phyloP scores from a whole-genome alignment of 345 rosid genomes.

The Eucalyptus cladocalyx region DNA sequence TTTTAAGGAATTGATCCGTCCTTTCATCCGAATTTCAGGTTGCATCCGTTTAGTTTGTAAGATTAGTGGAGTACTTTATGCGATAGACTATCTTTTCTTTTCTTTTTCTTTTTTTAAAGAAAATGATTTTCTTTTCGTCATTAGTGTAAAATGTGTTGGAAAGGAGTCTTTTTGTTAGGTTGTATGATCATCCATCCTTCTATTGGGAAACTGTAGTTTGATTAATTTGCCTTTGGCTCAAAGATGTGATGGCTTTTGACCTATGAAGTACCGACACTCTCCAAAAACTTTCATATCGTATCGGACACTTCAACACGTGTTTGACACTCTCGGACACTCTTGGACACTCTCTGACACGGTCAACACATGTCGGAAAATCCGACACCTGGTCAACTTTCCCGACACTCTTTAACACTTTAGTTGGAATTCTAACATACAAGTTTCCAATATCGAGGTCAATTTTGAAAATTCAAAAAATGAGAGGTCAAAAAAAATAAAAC shows the following conservation, averaged over 20 bases:
- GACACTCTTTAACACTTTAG: fast-evolving
- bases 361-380: fast-evolving
- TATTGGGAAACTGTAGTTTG: not conserved
- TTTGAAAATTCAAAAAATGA: too few relatives aligned
- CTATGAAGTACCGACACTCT: too few relatives aligned
- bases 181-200: not conserved
- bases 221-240: not conserved
- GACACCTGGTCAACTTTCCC: fast-evolving
- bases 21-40: not conserved
- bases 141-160: not conserved
- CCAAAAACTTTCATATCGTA: too few relatives aligned
- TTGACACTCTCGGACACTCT: fast-evolving
- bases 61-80: not conserved
- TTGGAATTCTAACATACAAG: fast-evolving
- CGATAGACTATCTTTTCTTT: not conserved
- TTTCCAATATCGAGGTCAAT: fast-evolving
- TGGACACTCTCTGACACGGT: fast-evolving
- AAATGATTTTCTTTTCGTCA: not conserved
- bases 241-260: not conserved
- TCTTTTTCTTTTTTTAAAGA: not conserved
- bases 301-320: fast-evolving
- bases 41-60: not conserved
- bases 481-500: too few relatives aligned
- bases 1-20: not conserved
- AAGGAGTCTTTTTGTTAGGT: not conserved